Evolutionary conservation across 139 green algal species (phyloP), one percentile per base, ranked within the genome.

Genomic region (Pseudopediastrum boryanum): DNA sequence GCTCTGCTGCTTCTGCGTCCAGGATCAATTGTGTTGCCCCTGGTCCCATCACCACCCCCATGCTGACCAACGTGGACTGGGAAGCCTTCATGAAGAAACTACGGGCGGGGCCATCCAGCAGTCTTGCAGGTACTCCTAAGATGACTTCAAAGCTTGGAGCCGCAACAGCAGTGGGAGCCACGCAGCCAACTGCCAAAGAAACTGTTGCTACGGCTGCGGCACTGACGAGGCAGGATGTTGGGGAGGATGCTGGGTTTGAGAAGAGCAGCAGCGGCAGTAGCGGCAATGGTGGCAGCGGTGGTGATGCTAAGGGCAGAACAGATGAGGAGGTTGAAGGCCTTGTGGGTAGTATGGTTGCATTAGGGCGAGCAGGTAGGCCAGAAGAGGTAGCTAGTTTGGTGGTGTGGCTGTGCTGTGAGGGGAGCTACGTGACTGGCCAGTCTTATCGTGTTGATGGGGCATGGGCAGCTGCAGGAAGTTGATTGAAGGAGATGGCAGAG

Each of bases 391-490:
- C 69, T 50, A 56, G 56, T 16, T 59, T 31, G 48, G 69, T 76
- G 35, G 69, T 76, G 46, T 76, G 46, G 46, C 48, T 76, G 69
- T 76, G 69, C 31, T 65, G 63, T 48, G 33, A 76, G 44, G 69
- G 46, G 46, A 23, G 64, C 25, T 76, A 76, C 31, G 69, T 76
- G 31, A 65, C 69, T 38, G 69, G 69, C n/a, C n/a, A n/a, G n/a
- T n/a, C n/a, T n/a, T n/a, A n/a, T n/a, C n/a, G n/a, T n/a, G n/a
- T n/a, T n/a, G n/a, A n/a, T n/a, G n/a, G n/a, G n/a, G n/a, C n/a
- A n/a, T n/a, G n/a, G n/a, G n/a, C n/a, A n/a, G n/a, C n/a, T n/a
- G n/a, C n/a, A n/a, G n/a, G n/a, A n/a, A n/a, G n/a, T n/a, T n/a
- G n/a, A n/a, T n/a, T n/a, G n/a, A n/a, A n/a, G n/a, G n/a, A n/a